Base-by-base conservation (phyloP, 2,329 filamentous ascomycete species). In the Pseudogymnoascus sp. region DNA sequence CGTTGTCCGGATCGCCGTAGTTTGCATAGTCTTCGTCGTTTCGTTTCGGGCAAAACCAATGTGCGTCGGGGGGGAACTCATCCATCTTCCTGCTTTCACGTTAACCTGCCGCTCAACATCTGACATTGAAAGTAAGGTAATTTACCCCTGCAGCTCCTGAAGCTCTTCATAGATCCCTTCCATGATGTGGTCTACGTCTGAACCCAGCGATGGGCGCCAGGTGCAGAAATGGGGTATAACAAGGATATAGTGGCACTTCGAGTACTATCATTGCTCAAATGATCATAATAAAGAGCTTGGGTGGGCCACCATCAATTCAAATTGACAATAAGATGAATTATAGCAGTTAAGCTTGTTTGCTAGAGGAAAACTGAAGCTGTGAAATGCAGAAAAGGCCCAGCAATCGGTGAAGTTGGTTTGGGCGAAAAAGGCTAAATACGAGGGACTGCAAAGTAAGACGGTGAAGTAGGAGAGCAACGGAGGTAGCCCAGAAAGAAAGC, bases 1-100 rank as follows among this genome's bases (percentile, higher is more conserved):
- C 73, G 4, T 73, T 70, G 41, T 75, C 71, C 3, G 74, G 74
- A 62, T 84, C 78, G 19, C 85, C 78, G 71, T 90, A 90, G 66
- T 85, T 79, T 63, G 82, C 80, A 18, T 72, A 71, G 63, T 90
- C 88, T 1, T 87, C 81, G 52, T 84, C 80, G 65, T 77, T 74
- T 60, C 82, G 72, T 62, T 82, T 83, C 1, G 88, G 85, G 63
- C 88, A 91, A 62, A 90, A 81, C 58, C 89, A 76, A 67, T 91
- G 88, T 21, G 77, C 73, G 12, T 79, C 71, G 7, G 62, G 18
- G 26, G 69, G 68, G 58, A 71, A 69, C 23, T 52, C 26, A 52
- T 52, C 45, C 45, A 52, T 52, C 45, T 52, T 52, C 26, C 45
- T 52, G 26, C 26, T 52, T 48, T 52, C 26, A 52, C 5, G 26